Evolutionary conservation across 2,329 filamentous ascomycete genomes (phyloP).

Genomic region (Byssochlamys sp.): DNA sequence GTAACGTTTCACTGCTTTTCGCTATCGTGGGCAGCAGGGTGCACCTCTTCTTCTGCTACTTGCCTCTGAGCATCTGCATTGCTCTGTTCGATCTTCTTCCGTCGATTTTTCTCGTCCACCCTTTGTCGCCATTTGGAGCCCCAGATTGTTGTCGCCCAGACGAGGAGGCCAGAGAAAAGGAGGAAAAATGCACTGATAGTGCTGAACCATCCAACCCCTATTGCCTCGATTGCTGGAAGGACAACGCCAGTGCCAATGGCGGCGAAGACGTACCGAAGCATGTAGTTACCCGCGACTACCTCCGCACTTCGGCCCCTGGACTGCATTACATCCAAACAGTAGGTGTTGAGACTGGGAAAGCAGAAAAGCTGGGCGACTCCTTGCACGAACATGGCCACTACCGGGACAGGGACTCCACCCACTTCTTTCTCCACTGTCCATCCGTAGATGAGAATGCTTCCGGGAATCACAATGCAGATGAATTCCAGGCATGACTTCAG

Average conservation of each 20-base stretch:
- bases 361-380: slow-evolving; percentile 66
- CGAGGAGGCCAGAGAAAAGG: slow-evolving; percentile 34
- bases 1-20: neutral
- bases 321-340: slow-evolving; percentile 75
- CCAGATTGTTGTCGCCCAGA: slow-evolving; percentile 42
- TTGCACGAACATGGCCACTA: slow-evolving; percentile 65
- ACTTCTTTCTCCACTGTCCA: slow-evolving; percentile 51
- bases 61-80: neutral
- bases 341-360: slow-evolving; percentile 67
- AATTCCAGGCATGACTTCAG: slow-evolving; percentile 51
- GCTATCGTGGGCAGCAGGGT: neutral
- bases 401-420: slow-evolving; percentile 50
- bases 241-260: slow-evolving; percentile 61
- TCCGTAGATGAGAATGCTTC: slow-evolving; percentile 59
- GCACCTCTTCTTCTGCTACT: neutral
- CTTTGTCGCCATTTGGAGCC: slow-evolving; percentile 44
- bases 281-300: slow-evolving; percentile 71
- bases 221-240: slow-evolving; percentile 60
- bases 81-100: slow-evolving; percentile 21
- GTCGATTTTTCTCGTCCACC: slow-evolving; percentile 34
- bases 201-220: slow-evolving; percentile 74
- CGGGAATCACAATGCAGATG: slow-evolving; percentile 49
- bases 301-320: slow-evolving; percentile 51
- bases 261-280: slow-evolving; percentile 65
- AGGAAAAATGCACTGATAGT: slow-evolving; percentile 57